Evolutionary conservation across 352 stramenopile genomes (phyloP), one percentile per base, ranked within the genome.

Genomic region (Phytophthora macrochlamydospora): DNA sequence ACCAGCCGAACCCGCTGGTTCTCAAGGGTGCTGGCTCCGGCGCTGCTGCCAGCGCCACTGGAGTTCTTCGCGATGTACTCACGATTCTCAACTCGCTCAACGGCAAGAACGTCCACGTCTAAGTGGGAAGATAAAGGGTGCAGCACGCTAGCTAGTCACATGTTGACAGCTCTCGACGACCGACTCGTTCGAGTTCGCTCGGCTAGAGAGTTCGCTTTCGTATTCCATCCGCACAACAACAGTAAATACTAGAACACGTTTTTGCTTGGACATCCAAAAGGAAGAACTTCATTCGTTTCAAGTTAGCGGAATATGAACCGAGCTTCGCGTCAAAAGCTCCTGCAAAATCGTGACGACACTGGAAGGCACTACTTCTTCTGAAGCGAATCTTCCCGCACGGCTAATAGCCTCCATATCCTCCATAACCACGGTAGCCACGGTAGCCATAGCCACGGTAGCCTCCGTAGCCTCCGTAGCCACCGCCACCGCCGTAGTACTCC

Each of bases 41-140:
- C 52, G 82, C 79, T 3, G 60, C 57, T 24, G 84, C 82, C 50
- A 89, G 79, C 38, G 86, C 84, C 45, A 93, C 83, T 32, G 86
- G 86, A 9, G 84, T 92, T 32, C 72, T 94, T 12, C 81, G 86
- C 37, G 86, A 94, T 44, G 75, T 93, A 14, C 72, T 92, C 56
- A 92, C 81, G 11, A 92, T 94, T 57, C 63, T 90, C 50, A 83
- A 85, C 66, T 82, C 75, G 45, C 69, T 94, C 7, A 79, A 90
- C 35, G 81, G 84, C 54, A 87, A 82, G 51, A 76, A 80, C 38
- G 43, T 78, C 29, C 66, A 70, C 60, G 62, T 69, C 28, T 76
- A 67, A 72, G 67, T 33, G 31, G 32, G 4, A 5, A 30, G 5
- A 14, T 40, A 55, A 31, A 43, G 65, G 67, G 59, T 73, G 69